A percentile compares a stretch with the other conserved stretches of the same genome.
These are phyloP conservation scores for Pseudogymnoascus sp. DNA, from an alignment of 2,329 filamentous ascomycete genomes.

Conservation along the genomic window DNA sequence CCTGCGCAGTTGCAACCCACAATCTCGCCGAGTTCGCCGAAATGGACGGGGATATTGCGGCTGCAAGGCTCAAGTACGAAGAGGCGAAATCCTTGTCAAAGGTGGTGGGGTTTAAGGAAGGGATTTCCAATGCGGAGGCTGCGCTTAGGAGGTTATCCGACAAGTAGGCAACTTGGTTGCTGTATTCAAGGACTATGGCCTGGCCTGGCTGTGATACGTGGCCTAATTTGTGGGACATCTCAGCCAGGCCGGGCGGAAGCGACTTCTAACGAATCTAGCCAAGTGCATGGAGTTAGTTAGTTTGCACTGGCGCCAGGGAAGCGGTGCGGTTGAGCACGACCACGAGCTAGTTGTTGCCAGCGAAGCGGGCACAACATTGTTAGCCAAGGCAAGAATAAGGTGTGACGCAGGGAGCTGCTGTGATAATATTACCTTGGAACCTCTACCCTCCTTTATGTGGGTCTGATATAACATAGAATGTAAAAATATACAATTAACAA, in stretches of 20 bases:
- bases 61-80: slow-evolving; percentile 61
- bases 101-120: slow-evolving; percentile 45
- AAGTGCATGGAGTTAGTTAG: slow-evolving; percentile 2
- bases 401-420: slow-evolving; percentile 6
- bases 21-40: slow-evolving; percentile 81
- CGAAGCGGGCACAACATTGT: not conserved
- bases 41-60: slow-evolving; percentile 57
- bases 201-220: not conserved
- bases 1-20: slow-evolving; percentile 76
- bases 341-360: not conserved
- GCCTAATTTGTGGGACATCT: not conserved
- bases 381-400: not conserved
- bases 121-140: slow-evolving; percentile 45
- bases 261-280: not conserved
- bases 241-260: not conserved
- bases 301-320: not conserved
- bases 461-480: not conserved
- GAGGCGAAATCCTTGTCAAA: slow-evolving; percentile 59
- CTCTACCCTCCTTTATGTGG: not conserved
- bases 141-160: slow-evolving; percentile 35
- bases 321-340: not conserved
- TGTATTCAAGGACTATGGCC: not conserved
- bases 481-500: slow-evolving; percentile 3
- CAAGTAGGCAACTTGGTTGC: not conserved
- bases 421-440: slow-evolving; percentile 7